Evolutionary conservation across 192 early-diverging fungal species (phyloP), one percentile per base, ranked within the genome.

Genomic region (Nowakowskiella sp.): DNA sequence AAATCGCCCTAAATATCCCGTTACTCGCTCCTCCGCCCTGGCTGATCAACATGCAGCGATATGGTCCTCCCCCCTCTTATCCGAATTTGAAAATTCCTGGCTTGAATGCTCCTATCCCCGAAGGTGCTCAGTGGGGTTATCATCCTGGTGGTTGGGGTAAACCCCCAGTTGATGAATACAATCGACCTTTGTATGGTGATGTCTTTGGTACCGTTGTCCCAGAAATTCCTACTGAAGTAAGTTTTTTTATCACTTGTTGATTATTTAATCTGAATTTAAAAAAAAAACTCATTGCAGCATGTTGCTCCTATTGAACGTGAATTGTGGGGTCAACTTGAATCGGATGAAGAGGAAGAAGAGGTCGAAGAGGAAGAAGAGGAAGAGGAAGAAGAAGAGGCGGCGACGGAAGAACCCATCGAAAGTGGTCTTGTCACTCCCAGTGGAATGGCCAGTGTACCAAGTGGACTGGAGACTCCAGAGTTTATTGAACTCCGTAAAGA

Each of bases 11-110:
- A 9, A 87, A 81, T 39, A 92, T 97, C 60, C 91, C 92, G 42
- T 88, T 88, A 3, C 66, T 90, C 36, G 91, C 92, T 1, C 91
- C 95, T 21, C 90, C 91, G 31, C 95, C 95, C 19, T 99, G 94
- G 94, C 71, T 99, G 30, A 82, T 97, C 57, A 93, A 92, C 58
- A 99, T 99, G 95, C 95, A 99, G 73, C 78, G 94, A 21, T 87
- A 91, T 60, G 95, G 95, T 1, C 91, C 89, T 13, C 95, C 95
- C 30, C 92, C 94, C 3, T 87, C 84, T 46, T 99, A 99, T 61
- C 90, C 91, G 1, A 83, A 80, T 50, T 66, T 99, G 25, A 84
- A 84, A 54, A 81, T 99, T 36, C 89, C 95, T 3, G 95, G 95
- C 0, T 68, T 99, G 26, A 99, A 95, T 56, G 87, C 91, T 7